A percentile compares a stretch with the other conserved stretches of the same genome.
Conservation (phyloP, 1,139 yeast species). For the Lodderomyces orthopsilosis region DNA sequence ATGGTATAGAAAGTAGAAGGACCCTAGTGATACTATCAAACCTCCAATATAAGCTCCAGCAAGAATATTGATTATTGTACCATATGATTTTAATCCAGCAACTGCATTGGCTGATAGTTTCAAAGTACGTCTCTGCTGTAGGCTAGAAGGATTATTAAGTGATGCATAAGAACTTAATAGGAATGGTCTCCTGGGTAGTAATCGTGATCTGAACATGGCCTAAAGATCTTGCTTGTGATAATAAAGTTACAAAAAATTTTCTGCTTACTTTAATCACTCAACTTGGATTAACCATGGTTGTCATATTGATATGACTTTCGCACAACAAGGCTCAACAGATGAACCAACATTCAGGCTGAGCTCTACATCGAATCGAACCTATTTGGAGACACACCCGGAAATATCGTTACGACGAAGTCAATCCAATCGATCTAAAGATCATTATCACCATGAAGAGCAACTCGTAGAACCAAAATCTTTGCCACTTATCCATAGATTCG, state of each 20-base stretch:
- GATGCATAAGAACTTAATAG: neutral
- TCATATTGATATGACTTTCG: conserved; percentile 2
- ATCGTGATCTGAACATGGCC: conserved; percentile 5
- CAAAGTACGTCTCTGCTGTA: conserved; percentile 3
- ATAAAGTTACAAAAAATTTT: neutral
- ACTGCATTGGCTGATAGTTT: conserved; percentile 5
- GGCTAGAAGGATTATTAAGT: neutral
- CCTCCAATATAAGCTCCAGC: conserved; percentile 49
- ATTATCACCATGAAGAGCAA: neutral
- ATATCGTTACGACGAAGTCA: neutral
- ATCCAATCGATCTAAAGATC: neutral
- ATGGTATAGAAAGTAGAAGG: conserved; percentile 37
- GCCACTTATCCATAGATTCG: conserved; percentile 20
- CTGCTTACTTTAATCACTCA: too few relatives aligned
- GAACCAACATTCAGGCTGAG: conserved; percentile 2
- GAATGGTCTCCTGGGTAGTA: neutral
- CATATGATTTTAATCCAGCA: conserved; percentile 3
- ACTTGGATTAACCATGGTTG: too few relatives aligned
- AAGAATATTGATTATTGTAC: conserved; percentile 23
- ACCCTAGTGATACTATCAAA: conserved; percentile 36
- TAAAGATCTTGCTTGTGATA: neutral
- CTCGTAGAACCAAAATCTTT: conserved; percentile 1
- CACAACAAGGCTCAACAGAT: conserved; percentile 2
- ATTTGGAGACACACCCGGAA: conserved; percentile 2
- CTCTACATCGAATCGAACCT: conserved; percentile 1